Evolutionary conservation across 148 eudicot species (phyloP).

Genomic region (Rhododendron henanense): DNA sequence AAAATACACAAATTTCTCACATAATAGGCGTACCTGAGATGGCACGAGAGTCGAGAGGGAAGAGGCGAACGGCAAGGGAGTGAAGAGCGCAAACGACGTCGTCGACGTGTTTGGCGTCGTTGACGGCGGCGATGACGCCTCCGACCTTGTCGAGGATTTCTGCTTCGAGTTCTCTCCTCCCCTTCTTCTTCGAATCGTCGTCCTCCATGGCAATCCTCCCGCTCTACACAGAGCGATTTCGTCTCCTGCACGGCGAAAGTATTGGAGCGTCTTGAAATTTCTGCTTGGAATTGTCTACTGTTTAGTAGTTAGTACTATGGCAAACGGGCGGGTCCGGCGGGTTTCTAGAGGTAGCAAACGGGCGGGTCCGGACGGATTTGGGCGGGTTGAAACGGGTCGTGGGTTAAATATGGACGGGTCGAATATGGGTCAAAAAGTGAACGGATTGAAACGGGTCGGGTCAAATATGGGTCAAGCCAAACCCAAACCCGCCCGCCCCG

Average conservation of each 20-base stretch:
- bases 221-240: background rate
- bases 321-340: too few relatives aligned
- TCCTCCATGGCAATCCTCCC: conserved; percentile 1
- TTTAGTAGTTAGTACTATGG: too few relatives aligned
- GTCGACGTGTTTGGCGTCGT: conserved; percentile 53
- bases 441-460: too few relatives aligned
- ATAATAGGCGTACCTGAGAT: conserved; percentile 36
- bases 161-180: conserved; percentile 31
- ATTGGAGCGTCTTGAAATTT: too few relatives aligned
- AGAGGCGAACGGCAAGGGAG: conserved; percentile 60
- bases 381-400: too few relatives aligned
- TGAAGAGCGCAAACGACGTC: conserved; percentile 67
- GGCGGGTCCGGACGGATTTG: too few relatives aligned
- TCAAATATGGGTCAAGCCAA: too few relatives aligned
- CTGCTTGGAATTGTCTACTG: too few relatives aligned
- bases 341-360: too few relatives aligned
- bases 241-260: background rate
- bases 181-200: conserved; percentile 2
- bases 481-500: too few relatives aligned
- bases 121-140: conserved; percentile 41
- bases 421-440: too few relatives aligned
- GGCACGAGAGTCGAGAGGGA: conserved; percentile 49
- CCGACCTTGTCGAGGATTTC: conserved; percentile 49
- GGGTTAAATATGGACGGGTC: too few relatives aligned
- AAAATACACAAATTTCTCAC: background rate